Evolutionary conservation across 495 filamentous ascomycete genomes (phyloP).

Genomic region (Rhizodiscina lignyota): DNA sequence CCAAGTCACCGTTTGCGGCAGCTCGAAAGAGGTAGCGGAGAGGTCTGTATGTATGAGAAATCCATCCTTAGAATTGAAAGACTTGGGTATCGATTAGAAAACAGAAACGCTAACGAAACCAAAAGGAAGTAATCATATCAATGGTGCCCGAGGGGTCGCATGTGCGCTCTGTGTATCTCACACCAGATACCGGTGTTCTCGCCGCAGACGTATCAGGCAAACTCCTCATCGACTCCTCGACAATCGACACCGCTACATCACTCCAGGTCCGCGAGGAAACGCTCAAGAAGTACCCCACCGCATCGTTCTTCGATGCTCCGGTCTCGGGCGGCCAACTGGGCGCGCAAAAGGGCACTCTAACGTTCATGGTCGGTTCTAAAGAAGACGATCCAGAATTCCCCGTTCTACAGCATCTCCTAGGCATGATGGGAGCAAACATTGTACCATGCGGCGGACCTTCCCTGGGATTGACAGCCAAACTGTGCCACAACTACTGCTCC

Average conservation of each 20-base stretch:
- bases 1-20: conserved; percentile 13
- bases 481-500: conserved; percentile 38
- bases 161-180: neutral
- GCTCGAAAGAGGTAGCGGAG: conserved; percentile 25
- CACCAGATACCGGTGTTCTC: neutral
- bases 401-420: conserved; percentile 20
- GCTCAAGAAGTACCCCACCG: neutral
- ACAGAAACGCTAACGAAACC: conserved; percentile 29
- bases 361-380: neutral
- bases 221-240: neutral
- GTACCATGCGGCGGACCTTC: conserved; percentile 34
- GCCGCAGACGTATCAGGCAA: neutral
- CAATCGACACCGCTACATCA: neutral
- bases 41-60: conserved; percentile 26
- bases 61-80: too few species aligned
- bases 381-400: neutral
- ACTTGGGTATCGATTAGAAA: too few species aligned
- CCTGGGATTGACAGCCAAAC: conserved; percentile 34
- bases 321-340: neutral
- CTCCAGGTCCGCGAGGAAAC: neutral
- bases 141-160: conserved; percentile 1
- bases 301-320: neutral
- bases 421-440: conserved; percentile 29
- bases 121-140: neutral
- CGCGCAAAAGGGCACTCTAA: neutral